These are phyloP conservation scores for Lenwebbia sp. DNA, from an alignment of 345 rosid species.

Conservation along the genomic window DNA sequence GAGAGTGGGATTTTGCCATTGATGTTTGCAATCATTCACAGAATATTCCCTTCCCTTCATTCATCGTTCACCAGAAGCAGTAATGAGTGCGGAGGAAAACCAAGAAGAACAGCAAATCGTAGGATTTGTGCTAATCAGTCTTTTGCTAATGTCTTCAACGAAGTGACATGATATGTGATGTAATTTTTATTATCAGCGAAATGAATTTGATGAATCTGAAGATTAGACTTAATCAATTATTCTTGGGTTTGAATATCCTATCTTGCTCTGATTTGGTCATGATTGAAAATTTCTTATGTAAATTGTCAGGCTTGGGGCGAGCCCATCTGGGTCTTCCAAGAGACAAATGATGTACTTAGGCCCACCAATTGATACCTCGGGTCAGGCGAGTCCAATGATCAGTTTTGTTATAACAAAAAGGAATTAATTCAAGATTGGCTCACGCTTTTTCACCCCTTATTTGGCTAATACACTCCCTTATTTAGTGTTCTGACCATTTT, in stretches of 20 bases:
- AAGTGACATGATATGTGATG: background rate
- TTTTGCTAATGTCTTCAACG: background rate
- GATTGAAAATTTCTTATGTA: background rate
- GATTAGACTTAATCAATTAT: background rate
- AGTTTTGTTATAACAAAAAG: background rate
- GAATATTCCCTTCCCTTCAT: background rate
- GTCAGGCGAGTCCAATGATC: background rate
- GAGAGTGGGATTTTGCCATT: background rate
- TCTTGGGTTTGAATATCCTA: background rate
- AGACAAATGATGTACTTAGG: background rate
- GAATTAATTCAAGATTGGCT: too few relatives aligned
- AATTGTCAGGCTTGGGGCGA: background rate
- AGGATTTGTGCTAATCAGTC: background rate
- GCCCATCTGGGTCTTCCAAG: background rate
- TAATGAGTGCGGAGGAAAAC: background rate
- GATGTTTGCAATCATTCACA: background rate
- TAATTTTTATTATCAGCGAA: background rate
- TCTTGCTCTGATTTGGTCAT: background rate
- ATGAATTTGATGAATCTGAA: background rate
- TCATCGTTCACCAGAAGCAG: background rate
- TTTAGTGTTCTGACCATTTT: too few relatives aligned
- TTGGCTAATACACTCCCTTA: too few relatives aligned
- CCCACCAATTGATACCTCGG: background rate
- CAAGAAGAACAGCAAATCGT: background rate
- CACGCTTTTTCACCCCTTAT: too few relatives aligned